Base-by-base conservation (phyloP, 768 basidiomycete species). In the Leccinum arenicola region DNA sequence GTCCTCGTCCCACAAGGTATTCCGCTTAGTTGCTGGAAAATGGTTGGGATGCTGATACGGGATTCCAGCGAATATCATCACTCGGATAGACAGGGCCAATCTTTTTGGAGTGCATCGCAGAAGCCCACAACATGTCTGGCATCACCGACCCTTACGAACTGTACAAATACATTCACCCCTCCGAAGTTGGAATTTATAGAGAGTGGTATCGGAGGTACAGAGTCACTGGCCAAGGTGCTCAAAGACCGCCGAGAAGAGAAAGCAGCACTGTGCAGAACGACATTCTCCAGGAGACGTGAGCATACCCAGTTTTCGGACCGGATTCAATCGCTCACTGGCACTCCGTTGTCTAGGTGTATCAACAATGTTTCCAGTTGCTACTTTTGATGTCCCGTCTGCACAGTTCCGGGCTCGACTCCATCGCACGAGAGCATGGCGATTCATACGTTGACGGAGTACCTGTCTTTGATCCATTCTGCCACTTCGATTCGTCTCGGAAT, bases 81-180 rank as follows among this genome's bases (percentile, higher is more conserved):
- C 91, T 35, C 97, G 98, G 74, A 91, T 88, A 35, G 97, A 99
- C 70, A 88, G 96, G 60, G 83, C 89, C 15, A 88, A 93, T 2
- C 84, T 98, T 10, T 98, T 80, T 99, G 54, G 93, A 93, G 36
- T 91, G 86, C 74, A 91, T 93, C 4, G 91, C 95, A 12, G 97
- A 99, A 74, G 95, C 96, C 21, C 86, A 98, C 67, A 93, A 95
- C 71, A 89, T 88, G 81, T 96, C 97, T 17, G 96, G 97, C 66
- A 89, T 99, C 74, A 96, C 93, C 23, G 97, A 99, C 71, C 94
- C 97, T 6, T 99, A 98, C 70, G 97, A 98, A 74, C 80, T 99
- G 2, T 99, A 98, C 81, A 87, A 98, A 75, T 83, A 96, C 70
- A 83, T 99, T 67, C 97, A 99, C 74, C 96, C 97, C 2, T 93